phyloP scores from a whole-genome alignment of 140 eudicot genomes.

The Bidens hawaiensis region DNA sequence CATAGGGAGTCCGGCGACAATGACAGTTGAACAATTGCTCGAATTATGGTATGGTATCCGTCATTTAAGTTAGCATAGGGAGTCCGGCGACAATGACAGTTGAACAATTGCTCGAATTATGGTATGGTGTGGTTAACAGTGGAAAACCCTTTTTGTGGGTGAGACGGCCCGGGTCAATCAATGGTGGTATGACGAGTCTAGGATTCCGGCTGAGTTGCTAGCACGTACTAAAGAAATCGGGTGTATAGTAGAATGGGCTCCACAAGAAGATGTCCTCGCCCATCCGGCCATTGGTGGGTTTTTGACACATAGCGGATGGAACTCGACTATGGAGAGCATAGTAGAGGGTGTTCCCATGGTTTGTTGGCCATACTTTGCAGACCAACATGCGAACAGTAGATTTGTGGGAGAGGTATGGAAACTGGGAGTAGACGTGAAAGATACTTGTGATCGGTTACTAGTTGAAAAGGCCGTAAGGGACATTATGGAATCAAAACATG shows the following conservation, averaged over 20 bases:
- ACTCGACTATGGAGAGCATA: conserved; percentile 31
- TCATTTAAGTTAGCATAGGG: conserved; percentile 54
- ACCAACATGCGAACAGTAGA: conserved; percentile 31
- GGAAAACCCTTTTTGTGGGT: conserved; percentile 41
- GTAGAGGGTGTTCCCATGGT: conserved; percentile 30
- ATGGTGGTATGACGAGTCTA: conserved; percentile 2
- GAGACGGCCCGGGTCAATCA: conserved; percentile 16
- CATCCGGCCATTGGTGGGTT: conserved; percentile 34
- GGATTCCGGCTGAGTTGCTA: conserved; percentile 11
- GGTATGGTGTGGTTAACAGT: conserved; percentile 49
- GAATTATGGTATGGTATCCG: conserved; percentile 62
- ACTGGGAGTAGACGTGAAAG: conserved; percentile 34
- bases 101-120: conserved; percentile 38
- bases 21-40: conserved; percentile 28
- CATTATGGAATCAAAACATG: conserved; percentile 20
- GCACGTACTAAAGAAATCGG: conserved; percentile 23
- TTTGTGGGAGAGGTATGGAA: conserved; percentile 34
- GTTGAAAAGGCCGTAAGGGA: conserved; percentile 31
- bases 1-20: conserved; percentile 44
- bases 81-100: conserved; percentile 37
- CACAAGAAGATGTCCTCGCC: conserved; percentile 32
- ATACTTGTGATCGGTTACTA: conserved; percentile 19
- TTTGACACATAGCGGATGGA: conserved; percentile 41
- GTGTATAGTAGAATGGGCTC: conserved; percentile 33
- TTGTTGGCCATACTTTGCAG: conserved; percentile 26